Percentiles rank a stretch among this genome's conserved stretches.
phyloP scores from a whole-genome alignment of 768 basidiomycete species.

The Agaricus blazei region DNA sequence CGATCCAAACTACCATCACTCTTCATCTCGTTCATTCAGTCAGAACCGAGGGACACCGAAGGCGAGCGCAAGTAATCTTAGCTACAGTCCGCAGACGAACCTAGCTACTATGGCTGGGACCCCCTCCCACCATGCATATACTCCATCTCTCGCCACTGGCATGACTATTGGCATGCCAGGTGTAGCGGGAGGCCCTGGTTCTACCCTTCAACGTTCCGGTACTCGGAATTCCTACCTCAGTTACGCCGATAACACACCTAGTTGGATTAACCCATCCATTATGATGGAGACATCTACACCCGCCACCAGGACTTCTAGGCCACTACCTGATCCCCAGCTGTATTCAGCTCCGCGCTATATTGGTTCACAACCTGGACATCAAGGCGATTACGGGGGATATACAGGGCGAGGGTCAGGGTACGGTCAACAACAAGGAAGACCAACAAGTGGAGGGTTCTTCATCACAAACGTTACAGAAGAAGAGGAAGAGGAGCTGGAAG shows the following conservation, averaged over 20 bases:
- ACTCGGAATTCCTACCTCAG: conserved; percentile 9
- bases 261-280: conserved; percentile 7
- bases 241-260: conserved; percentile 6
- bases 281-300: conserved; percentile 9
- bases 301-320: not conserved
- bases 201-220: not conserved
- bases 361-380: not conserved
- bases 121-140: no score
- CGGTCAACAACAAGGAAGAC: not conserved
- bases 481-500: not conserved
- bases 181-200: no score
- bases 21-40: not conserved
- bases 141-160: no score
- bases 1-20: not conserved
- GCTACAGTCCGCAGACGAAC: no score
- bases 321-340: conserved; percentile 6
- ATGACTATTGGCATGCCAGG: no score
- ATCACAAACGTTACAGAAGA: conserved; percentile 6
- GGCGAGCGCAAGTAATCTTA: no score
- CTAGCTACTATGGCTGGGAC: no score
- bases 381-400: not conserved
- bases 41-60: not conserved
- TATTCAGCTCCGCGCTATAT: not conserved
- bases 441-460: not conserved
- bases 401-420: not conserved